Conservation (phyloP, 768 basidiomycete genomes). For the Lactifluus rugatus region DNA sequence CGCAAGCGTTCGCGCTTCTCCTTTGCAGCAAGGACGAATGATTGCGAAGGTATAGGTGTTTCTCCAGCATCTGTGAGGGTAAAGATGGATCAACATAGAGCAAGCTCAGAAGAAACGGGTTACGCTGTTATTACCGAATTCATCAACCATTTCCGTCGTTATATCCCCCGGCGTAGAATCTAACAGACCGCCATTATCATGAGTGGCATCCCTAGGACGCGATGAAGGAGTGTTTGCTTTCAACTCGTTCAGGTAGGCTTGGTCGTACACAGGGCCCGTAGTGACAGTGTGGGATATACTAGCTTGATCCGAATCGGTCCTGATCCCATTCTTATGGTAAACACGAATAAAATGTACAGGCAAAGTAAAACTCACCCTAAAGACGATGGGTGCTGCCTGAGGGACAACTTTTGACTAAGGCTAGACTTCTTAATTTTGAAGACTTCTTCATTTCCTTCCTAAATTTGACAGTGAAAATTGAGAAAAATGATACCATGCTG, state of each 20-base stretch:
- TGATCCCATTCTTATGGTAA: not conserved
- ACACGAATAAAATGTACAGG: conserved; percentile 1
- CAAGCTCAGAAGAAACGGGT: conserved; percentile 22
- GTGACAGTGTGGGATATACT: conserved; percentile 28
- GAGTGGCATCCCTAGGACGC: conserved; percentile 36
- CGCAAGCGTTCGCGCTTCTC: conserved; percentile 66
- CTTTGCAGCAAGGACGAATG: conserved; percentile 62
- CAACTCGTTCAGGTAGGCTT: conserved; percentile 64
- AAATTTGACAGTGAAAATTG: conserved; percentile 21
- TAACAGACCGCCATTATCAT: conserved; percentile 43
- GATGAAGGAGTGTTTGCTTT: conserved; percentile 63
- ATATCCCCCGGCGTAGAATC: conserved; percentile 27
- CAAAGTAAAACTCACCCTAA: conserved; percentile 15
- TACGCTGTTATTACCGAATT: conserved; percentile 1
- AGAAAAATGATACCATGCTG: not conserved
- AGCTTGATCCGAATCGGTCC: conserved; percentile 6
- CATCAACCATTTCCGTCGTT: not conserved
- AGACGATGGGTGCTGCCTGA: conserved; percentile 42
- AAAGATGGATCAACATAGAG: too few species aligned
- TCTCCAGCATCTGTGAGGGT: conserved; percentile 32
- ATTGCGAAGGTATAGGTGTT: conserved; percentile 55
- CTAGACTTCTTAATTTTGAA: conserved; percentile 79
- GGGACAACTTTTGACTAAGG: conserved; percentile 54
- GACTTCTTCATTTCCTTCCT: conserved; percentile 52
- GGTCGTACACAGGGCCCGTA: conserved; percentile 56